phyloP scores from a whole-genome alignment of 2,329 filamentous ascomycete genomes.

The Xylaria sp. region DNA sequence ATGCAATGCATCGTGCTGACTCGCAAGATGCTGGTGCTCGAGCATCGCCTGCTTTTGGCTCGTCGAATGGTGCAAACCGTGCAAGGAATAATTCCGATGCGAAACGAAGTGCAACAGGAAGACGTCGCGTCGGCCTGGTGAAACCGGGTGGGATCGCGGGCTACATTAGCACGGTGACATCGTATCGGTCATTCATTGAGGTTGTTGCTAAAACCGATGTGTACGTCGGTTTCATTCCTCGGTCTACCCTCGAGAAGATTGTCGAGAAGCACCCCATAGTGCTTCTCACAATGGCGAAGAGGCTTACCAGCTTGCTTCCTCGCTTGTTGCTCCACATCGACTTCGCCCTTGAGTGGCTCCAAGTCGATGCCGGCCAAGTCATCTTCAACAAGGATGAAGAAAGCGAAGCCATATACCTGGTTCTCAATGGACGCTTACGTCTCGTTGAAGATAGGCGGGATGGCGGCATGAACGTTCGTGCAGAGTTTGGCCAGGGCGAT shows the following conservation, averaged over 20 bases:
- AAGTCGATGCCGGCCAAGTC: slow-evolving; percentile 90
- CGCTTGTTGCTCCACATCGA: slow-evolving; percentile 92
- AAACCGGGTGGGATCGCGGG: slow-evolving; percentile 93
- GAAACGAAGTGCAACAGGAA: slow-evolving; percentile 35
- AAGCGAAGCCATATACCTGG: slow-evolving; percentile 97
- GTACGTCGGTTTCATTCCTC: slow-evolving; percentile 90
- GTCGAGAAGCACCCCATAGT: slow-evolving; percentile 91
- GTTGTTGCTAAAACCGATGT: slow-evolving; percentile 97
- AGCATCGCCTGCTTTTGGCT: slow-evolving; percentile 17
- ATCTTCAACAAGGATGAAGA: slow-evolving; percentile 92
- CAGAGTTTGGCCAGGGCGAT: slow-evolving; percentile 94
- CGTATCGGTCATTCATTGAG: slow-evolving; percentile 92
- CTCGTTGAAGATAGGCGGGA: slow-evolving; percentile 76
- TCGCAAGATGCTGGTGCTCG: slow-evolving; percentile 21
- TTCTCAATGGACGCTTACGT: slow-evolving; percentile 85
- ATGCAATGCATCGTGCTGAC: slow-evolving; percentile 35
- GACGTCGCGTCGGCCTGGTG: slow-evolving; percentile 71
- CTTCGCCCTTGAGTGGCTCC: slow-evolving; percentile 96
- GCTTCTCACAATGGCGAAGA: slow-evolving; percentile 90
- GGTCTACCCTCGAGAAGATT: slow-evolving; percentile 79
- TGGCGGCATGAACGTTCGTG: slow-evolving; percentile 77
- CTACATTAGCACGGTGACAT: slow-evolving; percentile 90
- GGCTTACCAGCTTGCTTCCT: slow-evolving; percentile 82
- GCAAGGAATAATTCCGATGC: slow-evolving; percentile 36
- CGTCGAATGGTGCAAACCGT: slow-evolving; percentile 29